Evolutionary conservation across 495 filamentous ascomycete species (phyloP), one percentile per base, ranked within the genome.

Genomic region (Talaromyces wortmannii): DNA sequence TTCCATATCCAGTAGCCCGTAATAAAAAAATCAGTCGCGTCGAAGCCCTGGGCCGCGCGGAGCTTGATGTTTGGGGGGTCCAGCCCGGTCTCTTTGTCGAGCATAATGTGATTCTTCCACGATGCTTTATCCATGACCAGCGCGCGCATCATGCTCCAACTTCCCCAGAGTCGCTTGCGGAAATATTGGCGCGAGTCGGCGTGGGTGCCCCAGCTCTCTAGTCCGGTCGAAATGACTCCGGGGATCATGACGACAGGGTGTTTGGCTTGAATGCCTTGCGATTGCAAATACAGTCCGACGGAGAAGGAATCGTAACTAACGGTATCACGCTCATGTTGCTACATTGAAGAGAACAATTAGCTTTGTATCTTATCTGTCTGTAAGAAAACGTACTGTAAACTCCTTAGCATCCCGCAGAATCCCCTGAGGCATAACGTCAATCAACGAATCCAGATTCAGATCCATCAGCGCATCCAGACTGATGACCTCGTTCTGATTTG

Each of bases 1-100:
- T 87, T 95, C 94, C 95, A 98, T 57, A 98, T 97, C 94, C 94
- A 98, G 69, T 98, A 98, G 7, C 86, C 86, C 31, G 81, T 80
- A 58, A 79, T 79, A 63, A 79, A 81, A 66, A 97, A 97, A 73
- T 98, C 94, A n/a, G 94, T 91, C 7, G 94, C 95, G 68, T 98
- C 94, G 65, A 98, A 98, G 4, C 94, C 94, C 68, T 97, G 95
- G 0, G 95, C 92, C 18, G 94, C 91, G 45, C 95, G 84, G 11
- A 98, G 73, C 70, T 97, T 97, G 62, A 97, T 87, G 3, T 87
- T 88, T 0, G 91, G 89, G 2, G 94, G 94, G 68, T 98, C 94
- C 42, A 98, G 72, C 4, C 94, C 94, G 2, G 92, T 96, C 36
- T 82, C 65, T 65, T 91, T 91, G 68, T 98, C 92, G 29, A 98